Base-by-base conservation (phyloP, 1,284 basidiomycete species). In the Butyriboletus appendiculatus region DNA sequence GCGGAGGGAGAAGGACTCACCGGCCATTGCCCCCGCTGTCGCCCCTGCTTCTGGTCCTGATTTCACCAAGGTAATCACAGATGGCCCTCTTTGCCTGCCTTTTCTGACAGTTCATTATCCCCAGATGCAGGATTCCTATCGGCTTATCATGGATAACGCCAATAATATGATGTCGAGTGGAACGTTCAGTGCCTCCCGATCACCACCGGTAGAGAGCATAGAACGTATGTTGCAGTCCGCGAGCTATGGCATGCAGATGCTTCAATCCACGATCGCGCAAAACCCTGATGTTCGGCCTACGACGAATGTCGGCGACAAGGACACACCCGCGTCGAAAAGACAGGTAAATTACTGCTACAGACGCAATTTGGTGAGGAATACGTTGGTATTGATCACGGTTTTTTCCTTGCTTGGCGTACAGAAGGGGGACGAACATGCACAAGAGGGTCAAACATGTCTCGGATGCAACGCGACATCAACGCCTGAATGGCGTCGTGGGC, bases 381-480 rank as follows among this genome's bases (percentile, higher is more conserved):
- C 11, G 33, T 43, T 40, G 45, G 45, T 50, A 50, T 47, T 58
- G 48, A 66, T 56, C 51, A 52, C 59, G 41, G 16, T 42, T 50
- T 57, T 58, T 54, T 53, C 49, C 47, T 59, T 50, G 58, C 56
- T 53, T 55, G 55, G 43, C 37, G 39, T 26, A 28, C 62, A 82
- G 76, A 78, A 80, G 67, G 68, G 67, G 38, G 73, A 77, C 12
- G 78, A 75, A 52, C 75, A 75, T 42, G 72, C 71, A 54, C 70
- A 73, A 54, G 84, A 86, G 56, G 80, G 80, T 20, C 90, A 90
- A 69, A 85, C 80, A 35, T 92, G 89, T 69, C 74, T 89, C 32
- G 90, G 88, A 30, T 92, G 89, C 71, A 79, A 75, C 61, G 89
- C 89, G 55, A 92, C 89, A n/a, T 85, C 88, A 51, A 92, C 90